Conservation (phyloP, 768 basidiomycete genomes). For the Leccinellum albellum region DNA sequence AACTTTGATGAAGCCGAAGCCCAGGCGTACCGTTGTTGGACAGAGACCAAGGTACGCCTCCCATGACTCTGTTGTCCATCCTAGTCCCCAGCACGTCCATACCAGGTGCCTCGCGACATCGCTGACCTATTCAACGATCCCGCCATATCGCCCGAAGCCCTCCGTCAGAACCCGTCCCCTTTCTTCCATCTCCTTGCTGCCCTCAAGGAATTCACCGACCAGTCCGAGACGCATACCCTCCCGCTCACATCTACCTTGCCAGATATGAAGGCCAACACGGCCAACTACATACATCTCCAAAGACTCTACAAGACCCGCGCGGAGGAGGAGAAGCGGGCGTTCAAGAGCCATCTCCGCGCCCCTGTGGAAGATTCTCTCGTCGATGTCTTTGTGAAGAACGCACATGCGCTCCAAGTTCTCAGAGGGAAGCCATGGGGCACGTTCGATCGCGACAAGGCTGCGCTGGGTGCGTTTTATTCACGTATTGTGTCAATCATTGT, state of each 20-base stretch:
- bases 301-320: constrained; percentile 78
- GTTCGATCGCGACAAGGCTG: constrained; percentile 46
- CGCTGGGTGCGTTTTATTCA: constrained; percentile 40
- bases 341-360: constrained; percentile 47
- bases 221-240: constrained; percentile 55
- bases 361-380: constrained; percentile 51
- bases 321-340: constrained; percentile 57
- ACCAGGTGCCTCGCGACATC: constrained; percentile 66
- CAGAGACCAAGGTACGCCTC: constrained; percentile 41
- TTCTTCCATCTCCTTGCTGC: constrained; percentile 82
- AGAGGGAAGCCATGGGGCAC: constrained; percentile 60
- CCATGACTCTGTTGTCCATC: background rate
- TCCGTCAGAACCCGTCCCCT: constrained; percentile 47
- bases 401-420: constrained; percentile 67
- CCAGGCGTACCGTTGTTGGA: constrained; percentile 83
- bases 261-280: constrained; percentile 93
- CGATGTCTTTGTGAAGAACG: constrained; percentile 76
- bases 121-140: constrained; percentile 59
- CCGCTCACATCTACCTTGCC: constrained; percentile 87
- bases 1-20: constrained; percentile 94
- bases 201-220: constrained; percentile 58
- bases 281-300: constrained; percentile 79
- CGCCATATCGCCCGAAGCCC: constrained; percentile 40
- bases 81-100: background rate
- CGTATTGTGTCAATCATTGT: background rate